Conservation (phyloP, 768 basidiomycete genomes). For the Russula ochroleuca region DNA sequence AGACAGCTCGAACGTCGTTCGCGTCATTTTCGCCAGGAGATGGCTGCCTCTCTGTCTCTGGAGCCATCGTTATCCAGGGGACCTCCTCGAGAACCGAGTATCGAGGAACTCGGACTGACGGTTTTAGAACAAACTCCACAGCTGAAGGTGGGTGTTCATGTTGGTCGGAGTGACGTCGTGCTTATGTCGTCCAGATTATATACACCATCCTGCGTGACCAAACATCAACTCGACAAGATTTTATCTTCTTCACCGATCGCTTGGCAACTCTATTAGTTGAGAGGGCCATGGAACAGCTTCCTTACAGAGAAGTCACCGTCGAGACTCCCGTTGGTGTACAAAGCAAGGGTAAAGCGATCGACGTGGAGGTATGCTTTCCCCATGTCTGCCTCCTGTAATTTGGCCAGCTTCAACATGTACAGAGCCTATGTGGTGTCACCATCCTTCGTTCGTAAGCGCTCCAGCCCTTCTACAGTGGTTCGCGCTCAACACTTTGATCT, state of each 20-base stretch:
- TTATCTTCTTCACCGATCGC: conserved; percentile 88
- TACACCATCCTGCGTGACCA: conserved; percentile 79
- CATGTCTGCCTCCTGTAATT: not conserved
- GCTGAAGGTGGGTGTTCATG: conserved; percentile 50
- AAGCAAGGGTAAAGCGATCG: conserved; percentile 57
- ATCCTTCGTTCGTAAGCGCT: conserved; percentile 77
- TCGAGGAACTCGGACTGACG: conserved; percentile 50
- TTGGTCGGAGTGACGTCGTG: not conserved
- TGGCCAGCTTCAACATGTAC: not conserved
- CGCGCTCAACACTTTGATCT: conserved; percentile 3
- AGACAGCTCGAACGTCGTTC: conserved; percentile 78
- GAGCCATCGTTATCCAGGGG: conserved; percentile 28
- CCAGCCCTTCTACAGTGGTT: not conserved
- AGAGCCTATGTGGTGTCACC: conserved; percentile 84
- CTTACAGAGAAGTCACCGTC: conserved; percentile 57
- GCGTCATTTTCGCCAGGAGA: conserved; percentile 64
- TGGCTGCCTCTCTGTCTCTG: conserved; percentile 44
- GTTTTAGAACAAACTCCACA: conserved; percentile 79
- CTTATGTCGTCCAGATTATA: conserved; percentile 58
- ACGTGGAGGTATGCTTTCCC: conserved; percentile 46
- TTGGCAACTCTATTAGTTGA: conserved; percentile 82
- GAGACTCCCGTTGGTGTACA: conserved; percentile 61
- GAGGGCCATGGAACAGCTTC: conserved; percentile 77
- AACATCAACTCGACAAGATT: conserved; percentile 73
- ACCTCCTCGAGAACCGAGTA: conserved; percentile 25